Conservation (phyloP, 768 basidiomycete genomes). For the Leccinum incarnatum region DNA sequence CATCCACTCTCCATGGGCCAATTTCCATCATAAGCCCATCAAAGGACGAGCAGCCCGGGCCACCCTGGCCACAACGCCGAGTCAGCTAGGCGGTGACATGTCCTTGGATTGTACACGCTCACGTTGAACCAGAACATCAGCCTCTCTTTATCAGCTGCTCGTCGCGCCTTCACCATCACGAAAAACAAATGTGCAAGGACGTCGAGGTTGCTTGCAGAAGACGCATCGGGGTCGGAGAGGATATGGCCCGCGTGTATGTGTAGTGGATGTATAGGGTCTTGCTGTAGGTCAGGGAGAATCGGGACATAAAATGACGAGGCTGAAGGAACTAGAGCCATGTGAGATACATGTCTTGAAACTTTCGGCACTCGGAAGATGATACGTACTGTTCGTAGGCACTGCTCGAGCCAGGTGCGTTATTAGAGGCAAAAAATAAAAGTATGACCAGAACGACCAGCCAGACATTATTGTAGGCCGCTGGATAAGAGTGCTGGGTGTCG, state of each 20-base stretch:
- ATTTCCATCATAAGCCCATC: conserved; percentile 98
- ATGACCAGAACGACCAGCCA: conserved; percentile 10
- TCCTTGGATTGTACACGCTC: conserved; percentile 23
- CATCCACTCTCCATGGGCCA: conserved; percentile 86
- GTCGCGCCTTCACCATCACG: conserved; percentile 82
- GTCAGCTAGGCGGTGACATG: not conserved
- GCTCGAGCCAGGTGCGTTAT: conserved; percentile 16
- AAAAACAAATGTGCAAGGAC: conserved; percentile 83
- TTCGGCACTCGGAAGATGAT: not conserved
- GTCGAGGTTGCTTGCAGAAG: conserved; percentile 49
- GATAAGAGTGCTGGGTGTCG: not conserved
- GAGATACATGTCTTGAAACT: not conserved
- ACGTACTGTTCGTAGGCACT: conserved; percentile 42
- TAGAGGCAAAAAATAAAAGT: conserved; percentile 18
- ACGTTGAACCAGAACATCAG: conserved; percentile 98
- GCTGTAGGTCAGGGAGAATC: conserved; percentile 70
- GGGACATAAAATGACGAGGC: conserved; percentile 85
- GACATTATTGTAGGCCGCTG: conserved; percentile 6
- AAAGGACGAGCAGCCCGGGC: conserved; percentile 96
- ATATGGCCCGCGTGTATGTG: conserved; percentile 84
- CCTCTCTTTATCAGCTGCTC: conserved; percentile 85
- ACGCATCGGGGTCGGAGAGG: conserved; percentile 66
- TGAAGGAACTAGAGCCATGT: conserved; percentile 53
- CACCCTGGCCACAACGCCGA: conserved; percentile 54
- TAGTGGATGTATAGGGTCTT: conserved; percentile 67